Evolutionary conservation across 331 rosid species (phyloP), one percentile per base, ranked within the genome.

Genomic region (Phaseolus coccineus): DNA sequence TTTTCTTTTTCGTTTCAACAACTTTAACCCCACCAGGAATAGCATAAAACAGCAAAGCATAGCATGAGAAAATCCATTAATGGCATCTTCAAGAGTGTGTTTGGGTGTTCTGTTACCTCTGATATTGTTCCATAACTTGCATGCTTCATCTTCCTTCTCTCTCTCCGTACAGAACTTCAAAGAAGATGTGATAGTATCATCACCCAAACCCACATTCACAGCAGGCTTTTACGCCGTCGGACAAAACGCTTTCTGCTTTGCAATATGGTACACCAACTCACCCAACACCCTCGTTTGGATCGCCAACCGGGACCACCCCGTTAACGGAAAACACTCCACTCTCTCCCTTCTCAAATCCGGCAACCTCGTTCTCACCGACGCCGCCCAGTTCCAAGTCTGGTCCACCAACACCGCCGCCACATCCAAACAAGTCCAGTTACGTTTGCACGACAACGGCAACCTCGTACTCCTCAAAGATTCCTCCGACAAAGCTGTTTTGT

Each of bases 261-360:
- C 56, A 4, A 25, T 68, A 42, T 44, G 73, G 56, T 68, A 7
- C 56, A 68, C 73, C 1, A 56, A 13, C 6, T 51, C 2, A 4
- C 72, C 73, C 0, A 19, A 11, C 37, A 44, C 56, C n/a, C 3
- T 68, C 0, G 39, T 68, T 6, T 68, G 73, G 73, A 40, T 66
- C 19, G 72, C 72, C 52, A 66, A 66, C 53, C 53, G 72, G 31
- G 72, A 66, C 72, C 33, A 68, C 0, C 73, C 73, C 1, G 73
- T 68, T 0, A 68, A 68, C 73, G 73, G 73, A 0, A 44, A 42
- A 44, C 73, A 56, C 55, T 68, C 73, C 8, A 68, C 35, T 0
- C 73, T 68, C 15, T 42, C 73, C 2, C 73, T 68, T 44, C 37
- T 24, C 37, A 25, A 25, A 42, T 13, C 73, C 19, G 73, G 73